Conservation (phyloP, 2,329 filamentous ascomycete species). For the Exophiala phaeomuriformis region DNA sequence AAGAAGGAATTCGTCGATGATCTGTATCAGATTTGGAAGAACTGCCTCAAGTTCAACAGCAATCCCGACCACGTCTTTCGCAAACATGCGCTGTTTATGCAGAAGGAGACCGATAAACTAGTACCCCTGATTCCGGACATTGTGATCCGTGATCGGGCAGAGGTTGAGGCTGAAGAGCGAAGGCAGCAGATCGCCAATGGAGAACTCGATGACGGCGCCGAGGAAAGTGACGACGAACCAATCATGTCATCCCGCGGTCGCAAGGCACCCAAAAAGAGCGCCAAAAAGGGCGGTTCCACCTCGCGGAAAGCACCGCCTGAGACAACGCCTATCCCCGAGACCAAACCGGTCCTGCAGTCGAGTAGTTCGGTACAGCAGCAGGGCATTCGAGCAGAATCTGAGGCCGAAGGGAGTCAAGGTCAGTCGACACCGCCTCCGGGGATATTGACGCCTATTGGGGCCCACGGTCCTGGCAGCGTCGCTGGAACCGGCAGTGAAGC, state of each 20-base stretch:
- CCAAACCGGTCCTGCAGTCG: constrained; percentile 62
- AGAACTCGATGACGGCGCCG: constrained; percentile 65
- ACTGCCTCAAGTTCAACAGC: constrained; percentile 92
- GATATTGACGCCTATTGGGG: constrained; percentile 66
- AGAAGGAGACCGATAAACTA: constrained; percentile 93
- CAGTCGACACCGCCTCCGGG: constrained; percentile 69
- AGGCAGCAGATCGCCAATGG: constrained; percentile 76
- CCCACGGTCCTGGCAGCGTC: constrained; percentile 58
- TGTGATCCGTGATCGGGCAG: constrained; percentile 78
- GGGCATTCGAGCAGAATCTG: constrained; percentile 61
- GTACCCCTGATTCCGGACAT: constrained; percentile 93
- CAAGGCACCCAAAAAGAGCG: constrained; percentile 73
- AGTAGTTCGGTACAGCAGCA: constrained; percentile 39
- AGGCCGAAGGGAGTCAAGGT: constrained; percentile 63
- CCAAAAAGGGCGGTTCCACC: constrained; percentile 56
- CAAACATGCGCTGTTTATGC: constrained; percentile 92
- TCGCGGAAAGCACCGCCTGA: constrained; percentile 70
- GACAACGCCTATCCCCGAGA: constrained; percentile 67
- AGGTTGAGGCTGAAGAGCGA: constrained; percentile 80
- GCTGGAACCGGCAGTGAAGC: constrained; percentile 57
- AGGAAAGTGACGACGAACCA: constrained; percentile 93
- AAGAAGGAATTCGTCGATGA: constrained; percentile 94
- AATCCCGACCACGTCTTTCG: constrained; percentile 79
- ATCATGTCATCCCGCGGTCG: constrained; percentile 96
- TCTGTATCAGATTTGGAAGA: constrained; percentile 91